These are phyloP conservation scores for Annona cherimola DNA, from an alignment of 164 flowering plant species.

Conservation along the genomic window DNA sequence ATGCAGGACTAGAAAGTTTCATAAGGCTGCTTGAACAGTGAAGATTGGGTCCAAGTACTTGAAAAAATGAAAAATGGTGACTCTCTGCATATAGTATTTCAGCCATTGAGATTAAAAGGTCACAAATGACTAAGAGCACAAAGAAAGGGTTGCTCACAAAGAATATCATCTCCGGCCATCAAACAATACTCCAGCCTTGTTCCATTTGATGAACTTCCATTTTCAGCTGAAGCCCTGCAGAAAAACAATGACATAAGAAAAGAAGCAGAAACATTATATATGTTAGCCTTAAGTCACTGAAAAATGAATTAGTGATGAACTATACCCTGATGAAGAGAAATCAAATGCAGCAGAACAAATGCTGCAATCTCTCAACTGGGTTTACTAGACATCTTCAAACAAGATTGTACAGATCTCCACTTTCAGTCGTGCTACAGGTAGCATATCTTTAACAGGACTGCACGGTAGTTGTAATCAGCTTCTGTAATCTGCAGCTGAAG, in stretches of 20 bases:
- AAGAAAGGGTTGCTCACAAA: neutral
- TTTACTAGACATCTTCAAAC: neutral
- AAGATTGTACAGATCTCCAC: neutral
- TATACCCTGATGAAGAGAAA: neutral
- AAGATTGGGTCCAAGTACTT: too few species aligned
- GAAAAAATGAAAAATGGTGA: too few species aligned
- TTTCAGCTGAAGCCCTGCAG: neutral
- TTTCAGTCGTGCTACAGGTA: too few species aligned
- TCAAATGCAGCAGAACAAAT: neutral
- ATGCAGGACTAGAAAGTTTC: too few species aligned
- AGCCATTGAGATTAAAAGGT: too few species aligned
- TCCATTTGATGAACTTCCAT: neutral
- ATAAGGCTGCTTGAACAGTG: too few species aligned
- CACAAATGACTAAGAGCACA: neutral
- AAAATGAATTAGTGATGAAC: neutral
- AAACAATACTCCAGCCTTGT: neutral
- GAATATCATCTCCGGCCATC: neutral
- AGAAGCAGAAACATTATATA: too few species aligned
- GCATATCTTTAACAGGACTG: too few species aligned
- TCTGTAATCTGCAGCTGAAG: slow-evolving; percentile 41
- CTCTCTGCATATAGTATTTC: too few species aligned
- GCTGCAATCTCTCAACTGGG: neutral
- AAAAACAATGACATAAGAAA: too few species aligned
- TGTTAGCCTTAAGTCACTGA: too few species aligned
- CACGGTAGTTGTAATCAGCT: slow-evolving; percentile 19